Conservation (phyloP, 257 asterid genomes). For the Coffea eugenioides region DNA sequence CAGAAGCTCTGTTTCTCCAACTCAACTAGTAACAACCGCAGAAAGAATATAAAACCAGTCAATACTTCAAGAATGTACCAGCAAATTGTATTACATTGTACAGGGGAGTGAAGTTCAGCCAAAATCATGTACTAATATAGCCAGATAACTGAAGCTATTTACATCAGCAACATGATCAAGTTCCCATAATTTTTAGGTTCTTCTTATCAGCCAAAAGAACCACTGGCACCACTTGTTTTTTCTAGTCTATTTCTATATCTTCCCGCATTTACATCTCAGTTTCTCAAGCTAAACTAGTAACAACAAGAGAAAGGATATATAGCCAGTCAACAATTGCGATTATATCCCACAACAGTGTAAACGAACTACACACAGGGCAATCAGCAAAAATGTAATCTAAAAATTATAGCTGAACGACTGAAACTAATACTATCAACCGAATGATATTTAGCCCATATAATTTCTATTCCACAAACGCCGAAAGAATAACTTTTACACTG, state of each 20-base stretch:
- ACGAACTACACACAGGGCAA: not conserved
- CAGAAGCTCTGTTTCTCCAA: slow-evolving; percentile 78
- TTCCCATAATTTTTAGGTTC: not conserved
- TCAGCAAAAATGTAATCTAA: not conserved
- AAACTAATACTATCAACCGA: not conserved
- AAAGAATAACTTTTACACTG: too few relatives aligned
- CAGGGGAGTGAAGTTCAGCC: not conserved
- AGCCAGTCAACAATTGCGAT: not conserved
- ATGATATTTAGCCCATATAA: too few relatives aligned
- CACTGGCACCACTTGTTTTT: not conserved
- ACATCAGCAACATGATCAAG: not conserved
- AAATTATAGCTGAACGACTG: not conserved
- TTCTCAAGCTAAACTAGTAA: not conserved
- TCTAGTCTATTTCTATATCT: not conserved
- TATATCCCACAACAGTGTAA: not conserved
- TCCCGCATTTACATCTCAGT: not conserved
- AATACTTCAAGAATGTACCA: not conserved
- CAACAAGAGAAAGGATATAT: too few relatives aligned
- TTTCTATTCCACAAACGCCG: too few relatives aligned
- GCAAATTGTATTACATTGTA: not conserved
- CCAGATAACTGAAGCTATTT: not conserved
- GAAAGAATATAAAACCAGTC: not conserved
- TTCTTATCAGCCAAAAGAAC: not conserved
- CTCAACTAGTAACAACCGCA: slow-evolving; percentile 51
- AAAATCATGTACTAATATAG: not conserved